Percentiles rank a stretch among this genome's conserved stretches.
Evolutionary conservation across 2,329 filamentous ascomycete genomes (phyloP).

Genomic region (Botrytis fabae): DNA sequence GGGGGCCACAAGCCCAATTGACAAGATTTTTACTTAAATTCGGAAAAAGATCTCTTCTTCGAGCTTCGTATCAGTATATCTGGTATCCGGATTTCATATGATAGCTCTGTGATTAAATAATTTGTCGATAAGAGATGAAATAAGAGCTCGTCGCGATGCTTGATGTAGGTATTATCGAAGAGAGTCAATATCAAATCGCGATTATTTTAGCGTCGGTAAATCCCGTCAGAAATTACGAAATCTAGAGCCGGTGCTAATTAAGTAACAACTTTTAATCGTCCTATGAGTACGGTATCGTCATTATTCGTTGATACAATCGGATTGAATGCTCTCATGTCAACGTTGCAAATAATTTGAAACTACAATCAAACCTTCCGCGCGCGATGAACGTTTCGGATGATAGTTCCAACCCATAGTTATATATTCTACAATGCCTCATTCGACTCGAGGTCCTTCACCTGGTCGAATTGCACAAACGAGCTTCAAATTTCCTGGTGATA

Average conservation of each 20-base stretch:
- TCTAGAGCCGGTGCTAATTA: conserved; percentile 6
- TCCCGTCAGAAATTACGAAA: conserved; percentile 17
- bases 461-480: conserved; percentile 36
- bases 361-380: conserved; percentile 17
- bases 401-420: conserved; percentile 9
- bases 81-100: background rate
- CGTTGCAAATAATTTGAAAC: conserved; percentile 25
- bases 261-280: conserved; percentile 3
- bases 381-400: conserved; percentile 16
- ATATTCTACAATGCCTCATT: conserved; percentile 44
- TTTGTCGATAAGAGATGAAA: background rate
- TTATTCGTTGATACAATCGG: background rate
- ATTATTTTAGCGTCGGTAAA: conserved; percentile 31
- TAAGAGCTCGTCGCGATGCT: background rate
- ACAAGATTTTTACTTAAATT: background rate
- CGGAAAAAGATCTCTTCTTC: background rate
- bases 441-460: conserved; percentile 44
- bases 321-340: conserved; percentile 23
- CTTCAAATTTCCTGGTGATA: conserved; percentile 39
- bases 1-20: conserved; percentile 30
- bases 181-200: conserved; percentile 31
- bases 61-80: background rate
- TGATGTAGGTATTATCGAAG: conserved; percentile 5
- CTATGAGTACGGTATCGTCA: conserved; percentile 1
- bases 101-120: background rate